Conservation (phyloP, 352 stramenopile species). For the Globisporangium apiculatum region DNA sequence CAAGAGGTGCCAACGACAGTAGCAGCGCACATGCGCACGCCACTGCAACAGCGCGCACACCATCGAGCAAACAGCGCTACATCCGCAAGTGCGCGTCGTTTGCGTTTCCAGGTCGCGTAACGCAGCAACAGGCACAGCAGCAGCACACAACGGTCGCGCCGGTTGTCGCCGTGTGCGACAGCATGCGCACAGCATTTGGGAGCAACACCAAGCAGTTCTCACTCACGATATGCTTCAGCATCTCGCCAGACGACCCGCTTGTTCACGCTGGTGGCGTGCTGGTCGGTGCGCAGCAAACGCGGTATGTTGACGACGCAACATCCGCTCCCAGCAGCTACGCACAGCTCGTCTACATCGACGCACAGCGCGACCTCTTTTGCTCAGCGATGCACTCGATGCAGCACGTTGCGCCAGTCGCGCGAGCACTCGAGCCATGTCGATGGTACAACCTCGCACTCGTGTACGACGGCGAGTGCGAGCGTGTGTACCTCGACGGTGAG, state of each 20-base stretch:
- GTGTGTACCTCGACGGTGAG: constrained; percentile 22
- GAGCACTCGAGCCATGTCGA: constrained; percentile 9
- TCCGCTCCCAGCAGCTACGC: constrained; percentile 5
- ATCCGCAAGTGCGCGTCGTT: background rate
- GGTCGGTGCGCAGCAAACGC: background rate
- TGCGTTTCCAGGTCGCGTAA: background rate
- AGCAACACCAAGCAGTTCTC: constrained; percentile 10
- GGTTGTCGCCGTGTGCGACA: constrained; percentile 6
- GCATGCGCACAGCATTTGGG: constrained; percentile 11
- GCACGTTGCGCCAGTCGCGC: background rate
- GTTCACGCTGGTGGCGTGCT: constrained; percentile 3
- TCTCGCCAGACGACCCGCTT: constrained; percentile 8
- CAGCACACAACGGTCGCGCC: too few species aligned
- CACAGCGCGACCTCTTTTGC: constrained; percentile 14
- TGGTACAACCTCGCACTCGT: constrained; percentile 36
- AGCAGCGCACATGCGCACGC: background rate
- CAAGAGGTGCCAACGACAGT: too few species aligned
- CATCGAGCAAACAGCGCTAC: constrained; percentile 2
- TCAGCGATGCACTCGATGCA: constrained; percentile 4
- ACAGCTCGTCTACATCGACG: constrained; percentile 17
- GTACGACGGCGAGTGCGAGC: constrained; percentile 14
- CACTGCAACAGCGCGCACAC: background rate
- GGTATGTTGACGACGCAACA: background rate
- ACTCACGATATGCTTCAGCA: constrained; percentile 18
- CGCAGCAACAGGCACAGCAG: too few species aligned